Conservation (phyloP, 306 rosid genomes). For the Corylus americana region DNA sequence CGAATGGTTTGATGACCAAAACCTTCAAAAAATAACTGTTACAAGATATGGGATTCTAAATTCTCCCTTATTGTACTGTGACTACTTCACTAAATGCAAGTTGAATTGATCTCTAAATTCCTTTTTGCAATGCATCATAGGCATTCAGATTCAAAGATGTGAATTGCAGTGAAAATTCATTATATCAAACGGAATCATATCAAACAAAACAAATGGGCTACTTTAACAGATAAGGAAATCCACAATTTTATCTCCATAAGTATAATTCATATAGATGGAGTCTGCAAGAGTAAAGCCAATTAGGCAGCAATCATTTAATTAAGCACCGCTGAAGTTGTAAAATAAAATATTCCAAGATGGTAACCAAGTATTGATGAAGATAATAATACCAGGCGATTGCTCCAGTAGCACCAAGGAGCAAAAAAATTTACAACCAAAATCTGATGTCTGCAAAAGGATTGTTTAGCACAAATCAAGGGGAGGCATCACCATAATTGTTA, state of each 20-base stretch:
- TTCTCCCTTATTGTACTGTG: not conserved
- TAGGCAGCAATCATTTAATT: not conserved
- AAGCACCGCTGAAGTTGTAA: not conserved
- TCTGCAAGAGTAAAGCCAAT: not conserved
- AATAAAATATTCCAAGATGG: conserved; percentile 3
- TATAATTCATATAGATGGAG: not conserved
- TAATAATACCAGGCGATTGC: conserved; percentile 81
- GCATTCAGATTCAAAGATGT: not conserved
- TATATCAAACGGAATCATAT: not conserved
- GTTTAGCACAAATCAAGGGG: conserved; percentile 19
- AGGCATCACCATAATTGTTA: conserved; percentile 6
- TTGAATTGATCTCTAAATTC: not conserved
- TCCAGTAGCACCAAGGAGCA: conserved; percentile 99
- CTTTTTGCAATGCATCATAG: conserved; percentile 3
- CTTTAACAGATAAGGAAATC: not conserved
- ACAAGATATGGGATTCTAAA: conserved; percentile 1
- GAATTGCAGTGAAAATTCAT: not conserved
- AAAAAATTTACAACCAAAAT: conserved; percentile 81
- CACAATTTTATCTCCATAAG: not conserved
- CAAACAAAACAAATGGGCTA: not conserved
- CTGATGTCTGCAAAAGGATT: conserved; percentile 60
- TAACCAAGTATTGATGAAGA: conserved; percentile 12
- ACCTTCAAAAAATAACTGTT: not conserved
- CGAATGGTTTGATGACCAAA: not conserved
- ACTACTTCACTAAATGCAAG: not conserved